These are phyloP conservation scores for Gleditsia sinensis DNA, from an alignment of 306 rosid species.

Conservation along the genomic window DNA sequence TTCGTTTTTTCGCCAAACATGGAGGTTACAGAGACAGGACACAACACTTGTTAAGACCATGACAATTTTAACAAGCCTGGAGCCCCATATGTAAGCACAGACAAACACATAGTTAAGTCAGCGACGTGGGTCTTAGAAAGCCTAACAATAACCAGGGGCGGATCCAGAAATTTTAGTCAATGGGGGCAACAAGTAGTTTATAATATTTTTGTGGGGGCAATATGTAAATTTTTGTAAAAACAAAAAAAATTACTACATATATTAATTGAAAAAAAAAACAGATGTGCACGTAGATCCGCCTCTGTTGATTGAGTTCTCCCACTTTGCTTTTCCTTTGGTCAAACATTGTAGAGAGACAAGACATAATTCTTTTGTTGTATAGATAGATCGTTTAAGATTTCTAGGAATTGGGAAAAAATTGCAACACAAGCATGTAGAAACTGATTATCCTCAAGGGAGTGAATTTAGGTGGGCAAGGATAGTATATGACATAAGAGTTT, in stretches of 20 bases:
- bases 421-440: not conserved
- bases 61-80: not conserved
- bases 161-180: no score
- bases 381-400: not conserved
- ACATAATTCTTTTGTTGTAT: slow-evolving; percentile 15
- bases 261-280: no score
- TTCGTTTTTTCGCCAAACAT: not conserved
- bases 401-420: not conserved
- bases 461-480: slow-evolving; percentile 5
- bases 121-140: not conserved
- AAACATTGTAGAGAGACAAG: not conserved
- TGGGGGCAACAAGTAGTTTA: no score
- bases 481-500: not conserved
- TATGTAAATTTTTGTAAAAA: no score
- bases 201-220: no score
- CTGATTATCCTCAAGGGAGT: not conserved
- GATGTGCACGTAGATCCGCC: no score
- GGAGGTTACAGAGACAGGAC: not conserved
- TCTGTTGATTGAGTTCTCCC: not conserved
- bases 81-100: not conserved
- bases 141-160: not conserved
- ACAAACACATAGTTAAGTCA: not conserved
- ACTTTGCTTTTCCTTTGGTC: not conserved
- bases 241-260: no score
- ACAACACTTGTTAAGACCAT: not conserved